These are phyloP conservation scores for Ceratopteris richardii DNA, from an alignment of 75 land plant species.

Conservation along the genomic window DNA sequence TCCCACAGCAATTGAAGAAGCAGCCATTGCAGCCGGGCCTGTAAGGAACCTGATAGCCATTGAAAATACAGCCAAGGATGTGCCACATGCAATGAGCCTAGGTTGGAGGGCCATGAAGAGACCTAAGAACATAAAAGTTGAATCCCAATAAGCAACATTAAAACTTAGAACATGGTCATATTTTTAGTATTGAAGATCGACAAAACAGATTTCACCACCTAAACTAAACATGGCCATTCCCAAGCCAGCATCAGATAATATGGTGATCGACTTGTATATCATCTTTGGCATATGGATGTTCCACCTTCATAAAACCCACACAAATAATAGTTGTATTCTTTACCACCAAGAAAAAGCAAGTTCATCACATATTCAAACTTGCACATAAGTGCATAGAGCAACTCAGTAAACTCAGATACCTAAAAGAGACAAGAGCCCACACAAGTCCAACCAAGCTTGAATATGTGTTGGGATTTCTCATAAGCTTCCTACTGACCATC, in stretches of 20 bases:
- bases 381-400: background rate
- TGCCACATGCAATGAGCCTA: conserved; percentile 63
- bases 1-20: conserved; percentile 56
- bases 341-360: no score
- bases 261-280: conserved; percentile 56
- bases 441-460: conserved; percentile 72
- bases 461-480: conserved; percentile 89
- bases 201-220: conserved; percentile 29
- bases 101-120: conserved; percentile 72
- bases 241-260: conserved; percentile 86
- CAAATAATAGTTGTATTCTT: no score
- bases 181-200: background rate
- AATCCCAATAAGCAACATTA: background rate
- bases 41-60: conserved; percentile 69
- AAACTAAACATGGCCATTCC: conserved; percentile 99
- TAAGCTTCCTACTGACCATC: conserved; percentile 87
- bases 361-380: background rate
- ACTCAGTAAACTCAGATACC: conserved; percentile 21
- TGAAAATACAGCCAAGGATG: conserved; percentile 38
- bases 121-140: conserved; percentile 25
- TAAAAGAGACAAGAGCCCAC: conserved; percentile 78
- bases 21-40: conserved; percentile 72
- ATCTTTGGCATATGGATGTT: conserved; percentile 74
- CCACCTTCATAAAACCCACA: conserved; percentile 44
- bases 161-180: background rate